These are phyloP conservation scores for Solanum verrucosum DNA, from an alignment of 257 asterid species.

Conservation along the genomic window DNA sequence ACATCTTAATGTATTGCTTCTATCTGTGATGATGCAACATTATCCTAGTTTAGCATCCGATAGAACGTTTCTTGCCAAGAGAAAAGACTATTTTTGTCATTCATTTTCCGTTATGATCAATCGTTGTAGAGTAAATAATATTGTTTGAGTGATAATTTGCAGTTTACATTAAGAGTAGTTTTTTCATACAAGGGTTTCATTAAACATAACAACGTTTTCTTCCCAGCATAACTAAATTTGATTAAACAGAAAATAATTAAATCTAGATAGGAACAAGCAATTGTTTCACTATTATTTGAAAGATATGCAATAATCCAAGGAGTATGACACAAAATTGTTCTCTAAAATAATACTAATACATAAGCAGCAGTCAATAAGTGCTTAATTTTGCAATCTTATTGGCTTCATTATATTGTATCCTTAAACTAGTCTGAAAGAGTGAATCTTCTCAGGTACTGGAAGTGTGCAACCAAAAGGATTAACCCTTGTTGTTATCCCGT, in stretches of 20 bases:
- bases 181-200: background rate
- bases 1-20: background rate
- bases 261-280: background rate
- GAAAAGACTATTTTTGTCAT: background rate
- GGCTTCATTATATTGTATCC: background rate
- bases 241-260: background rate
- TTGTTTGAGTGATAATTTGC: too few relatives aligned
- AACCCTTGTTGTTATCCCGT: background rate
- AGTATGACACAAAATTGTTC: background rate
- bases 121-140: background rate
- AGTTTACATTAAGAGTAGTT: too few relatives aligned
- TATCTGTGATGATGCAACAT: background rate
- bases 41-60: background rate
- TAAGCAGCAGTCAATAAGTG: background rate
- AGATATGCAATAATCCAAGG: background rate
- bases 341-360: background rate
- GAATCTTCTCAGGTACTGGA: background rate
- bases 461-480: background rate
- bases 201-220: too few relatives aligned
- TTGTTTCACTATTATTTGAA: background rate
- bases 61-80: background rate
- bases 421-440: background rate
- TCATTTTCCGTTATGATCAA: background rate
- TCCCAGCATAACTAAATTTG: background rate
- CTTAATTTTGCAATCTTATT: background rate